Conservation (phyloP, 192 early-diverging fungal species). For the Podila epigama region DNA sequence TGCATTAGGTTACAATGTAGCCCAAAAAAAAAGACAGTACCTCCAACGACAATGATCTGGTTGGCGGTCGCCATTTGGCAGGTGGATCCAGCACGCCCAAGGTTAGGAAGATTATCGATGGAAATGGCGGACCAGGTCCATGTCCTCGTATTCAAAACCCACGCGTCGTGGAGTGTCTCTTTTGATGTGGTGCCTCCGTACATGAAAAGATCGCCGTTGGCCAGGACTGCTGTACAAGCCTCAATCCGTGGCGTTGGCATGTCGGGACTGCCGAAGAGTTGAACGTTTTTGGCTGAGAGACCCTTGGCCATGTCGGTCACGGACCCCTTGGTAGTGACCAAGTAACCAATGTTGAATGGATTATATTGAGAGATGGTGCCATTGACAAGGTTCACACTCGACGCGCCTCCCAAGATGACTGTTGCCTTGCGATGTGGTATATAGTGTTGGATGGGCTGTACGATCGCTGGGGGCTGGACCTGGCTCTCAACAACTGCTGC, state of each 20-base stretch:
- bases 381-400: background rate
- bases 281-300: background rate
- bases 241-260: background rate
- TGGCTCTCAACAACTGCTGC: background rate
- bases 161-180: background rate
- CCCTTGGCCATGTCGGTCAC: background rate
- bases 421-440: background rate
- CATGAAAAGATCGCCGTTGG: constrained; percentile 1
- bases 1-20: too few species aligned
- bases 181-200: background rate
- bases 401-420: background rate
- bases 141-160: background rate
- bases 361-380: background rate
- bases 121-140: background rate
- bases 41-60: constrained; percentile 1
- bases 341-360: background rate
- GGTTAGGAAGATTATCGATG: background rate
- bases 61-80: constrained; percentile 1
- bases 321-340: background rate
- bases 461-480: background rate
- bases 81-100: background rate
- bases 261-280: background rate
- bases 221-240: background rate
- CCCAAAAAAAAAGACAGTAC: too few species aligned
- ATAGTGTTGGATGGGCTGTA: background rate